Base-by-base conservation (phyloP, 495 filamentous ascomycete genomes). In the Tuber microsphaerosporum region DNA sequence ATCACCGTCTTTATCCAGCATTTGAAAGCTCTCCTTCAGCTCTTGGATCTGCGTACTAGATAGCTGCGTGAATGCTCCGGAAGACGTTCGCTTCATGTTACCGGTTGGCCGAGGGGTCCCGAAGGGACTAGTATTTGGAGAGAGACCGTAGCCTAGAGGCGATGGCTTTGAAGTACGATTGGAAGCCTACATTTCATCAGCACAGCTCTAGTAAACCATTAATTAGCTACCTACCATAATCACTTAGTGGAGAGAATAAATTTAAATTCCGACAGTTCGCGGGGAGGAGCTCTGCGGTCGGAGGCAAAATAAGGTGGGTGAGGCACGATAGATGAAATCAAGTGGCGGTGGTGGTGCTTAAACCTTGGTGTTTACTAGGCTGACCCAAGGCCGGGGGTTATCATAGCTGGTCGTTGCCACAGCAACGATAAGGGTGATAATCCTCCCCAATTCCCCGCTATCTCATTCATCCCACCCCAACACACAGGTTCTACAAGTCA, bases 1-100 rank as follows among this genome's bases (percentile, higher is more conserved):
- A 51, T 83, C 81, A 44, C 81, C 82, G 37, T 83, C 81, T 69
- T 82, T 83, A 61, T 83, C 81, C 16, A 83, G 73, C 75, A 82
- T 80, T 41, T 75, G 74, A 75, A 83, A 83, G 16, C 81, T 79
- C 69, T 82, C 81, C 37, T 82, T 82, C n/a, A 82, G 75, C 68
- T 81, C 79, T 68, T 81, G 77, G 44, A 82, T 82, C 71, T 82
- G 81, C 5, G 76, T 75, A 37, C 65, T 76, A n/a, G 80, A 80
- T 31, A 82, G 69, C 34, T 81, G 80, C 22, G 77, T 82, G 43
- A 82, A 81, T 19, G 76, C 80, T 39, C 81, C 81, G n/a, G 80
- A 82, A 31, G 76, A 71, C 43, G 80, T 77, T 12, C 81, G 80
- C 44, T 76, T 76, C 56, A 71, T n/a, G 48, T 37, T 51, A 20